Evolutionary conservation across 2,329 filamentous ascomycete genomes (phyloP), one percentile per base, ranked within the genome.

Genomic region (Alternaria consortialis): DNA sequence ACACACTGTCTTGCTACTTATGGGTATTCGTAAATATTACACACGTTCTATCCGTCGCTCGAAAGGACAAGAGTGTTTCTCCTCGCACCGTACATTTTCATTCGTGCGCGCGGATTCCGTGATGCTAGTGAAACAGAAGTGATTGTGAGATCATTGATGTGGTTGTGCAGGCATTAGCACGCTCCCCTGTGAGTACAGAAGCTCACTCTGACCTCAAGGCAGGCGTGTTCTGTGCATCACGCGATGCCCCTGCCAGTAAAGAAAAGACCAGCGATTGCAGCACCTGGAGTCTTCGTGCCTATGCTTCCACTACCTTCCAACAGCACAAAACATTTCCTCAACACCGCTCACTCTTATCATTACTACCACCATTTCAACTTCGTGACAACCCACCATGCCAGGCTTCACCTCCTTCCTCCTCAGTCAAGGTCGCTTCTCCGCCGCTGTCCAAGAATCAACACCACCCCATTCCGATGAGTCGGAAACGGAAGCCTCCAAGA

Each of bases 341-440:
- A 15, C 20, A 25, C 20, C 17, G 11, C 9, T 23, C 37, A 40
- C 37, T 23, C 13, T 23, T 23, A 13, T 40, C 37, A 12, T 40
- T 4, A 23, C 9, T 20, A 40, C 17, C 46, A 53, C 32, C 39
- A 31, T 2, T 11, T 2, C 5, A 43, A 6, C 12, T 8, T 7
- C 39, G 17, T 8, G 8, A 11, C 27, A 43, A 20, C 9, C 20
- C 53, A 48, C 15, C 15, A 56, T 56, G 53, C 53, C 53, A 48
- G 42, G 53, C 42, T 56, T 56, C 27, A 56, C 29, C 20, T 56
- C 53, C 42, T 47, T 56, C 42, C 42, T 48, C 31, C 32, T 48
- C 23, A 25, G 39, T 15, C 39, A 37, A 17, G 31, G 44, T 31
- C 17, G 20, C 20, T 36, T 20, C 39, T 42, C 39, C 7, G 39